phyloP scores from a whole-genome alignment of 306 rosid species.

The Cicer chorassanicum region DNA sequence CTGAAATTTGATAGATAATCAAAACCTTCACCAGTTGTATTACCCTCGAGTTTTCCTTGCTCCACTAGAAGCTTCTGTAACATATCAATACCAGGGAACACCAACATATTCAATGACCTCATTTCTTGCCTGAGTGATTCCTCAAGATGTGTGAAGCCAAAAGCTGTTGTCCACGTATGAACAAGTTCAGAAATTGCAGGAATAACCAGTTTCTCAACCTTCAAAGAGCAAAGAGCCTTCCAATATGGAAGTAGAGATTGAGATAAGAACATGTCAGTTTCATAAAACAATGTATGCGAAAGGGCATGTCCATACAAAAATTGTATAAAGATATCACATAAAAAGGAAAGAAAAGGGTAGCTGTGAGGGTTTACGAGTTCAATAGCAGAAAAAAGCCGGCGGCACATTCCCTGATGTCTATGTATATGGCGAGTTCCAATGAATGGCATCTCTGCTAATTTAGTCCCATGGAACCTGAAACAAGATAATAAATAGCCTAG shows the following conservation, averaged over 20 bases:
- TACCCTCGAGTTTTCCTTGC: constrained; percentile 57
- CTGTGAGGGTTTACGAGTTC: constrained; percentile 68
- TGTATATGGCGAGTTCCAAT: constrained; percentile 95
- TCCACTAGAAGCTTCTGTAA: constrained; percentile 74
- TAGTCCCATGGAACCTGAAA: constrained; percentile 93
- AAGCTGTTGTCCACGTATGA: constrained; percentile 80
- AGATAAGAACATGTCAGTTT: constrained; percentile 37
- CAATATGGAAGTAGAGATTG: constrained; percentile 36
- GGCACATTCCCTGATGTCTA: constrained; percentile 99
- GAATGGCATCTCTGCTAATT: constrained; percentile 95
- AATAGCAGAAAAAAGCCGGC: constrained; percentile 87
- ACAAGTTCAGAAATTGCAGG: constrained; percentile 92
- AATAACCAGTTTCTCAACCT: constrained; percentile 88
- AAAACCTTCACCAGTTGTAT: constrained; percentile 52
- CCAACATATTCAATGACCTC: constrained; percentile 83
- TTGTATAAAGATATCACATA: constrained; percentile 29
- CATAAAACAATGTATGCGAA: constrained; percentile 36
- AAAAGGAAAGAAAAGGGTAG: constrained; percentile 38
- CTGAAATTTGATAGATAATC: constrained; percentile 27
- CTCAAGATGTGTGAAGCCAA: constrained; percentile 80
- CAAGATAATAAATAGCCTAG: constrained; percentile 13
- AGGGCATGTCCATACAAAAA: constrained; percentile 19
- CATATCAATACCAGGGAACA: constrained; percentile 98
- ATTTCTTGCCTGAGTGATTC: constrained; percentile 79
- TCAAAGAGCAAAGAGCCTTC: constrained; percentile 76